A percentile compares a stretch with the other conserved stretches of the same genome.
These are phyloP conservation scores for Agaricus subrufescens DNA, from an alignment of 768 basidiomycete species.

Conservation along the genomic window DNA sequence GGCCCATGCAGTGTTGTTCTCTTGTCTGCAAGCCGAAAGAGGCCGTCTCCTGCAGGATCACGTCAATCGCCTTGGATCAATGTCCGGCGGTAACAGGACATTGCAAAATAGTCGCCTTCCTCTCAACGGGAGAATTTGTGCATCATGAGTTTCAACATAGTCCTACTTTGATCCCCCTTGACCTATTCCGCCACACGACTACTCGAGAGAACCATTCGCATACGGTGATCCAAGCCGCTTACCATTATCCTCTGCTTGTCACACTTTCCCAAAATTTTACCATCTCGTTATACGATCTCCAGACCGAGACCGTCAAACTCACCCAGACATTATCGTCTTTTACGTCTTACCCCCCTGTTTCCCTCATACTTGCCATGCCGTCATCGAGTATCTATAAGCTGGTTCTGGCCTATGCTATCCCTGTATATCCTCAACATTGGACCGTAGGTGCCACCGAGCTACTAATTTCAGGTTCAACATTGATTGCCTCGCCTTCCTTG, in stretches of 20 bases:
- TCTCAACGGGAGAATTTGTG: constrained; percentile 66
- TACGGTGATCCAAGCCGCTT: constrained; percentile 61
- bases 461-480: constrained; percentile 43
- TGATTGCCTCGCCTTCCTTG: constrained; percentile 9
- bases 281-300: constrained; percentile 70
- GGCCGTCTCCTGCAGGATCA: constrained; percentile 37
- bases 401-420: constrained; percentile 67
- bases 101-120: constrained; percentile 51
- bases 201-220: constrained; percentile 32
- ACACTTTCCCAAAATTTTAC: constrained; percentile 64
- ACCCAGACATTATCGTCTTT: constrained; percentile 72
- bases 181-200: constrained; percentile 47
- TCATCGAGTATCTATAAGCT: constrained; percentile 62
- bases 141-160: constrained; percentile 51
- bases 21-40: constrained; percentile 39
- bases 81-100: constrained; percentile 45
- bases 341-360: constrained; percentile 75
- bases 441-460: constrained; percentile 74
- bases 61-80: constrained; percentile 71
- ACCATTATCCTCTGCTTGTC: constrained; percentile 74
- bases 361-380: constrained; percentile 69
- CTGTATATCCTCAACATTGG: constrained; percentile 81
- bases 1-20: constrained; percentile 29
- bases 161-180: constrained; percentile 34
- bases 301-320: constrained; percentile 42